Evolutionary conservation across 192 early-diverging fungal species (phyloP), one percentile per base, ranked within the genome.

Genomic region (Podila horticola): DNA sequence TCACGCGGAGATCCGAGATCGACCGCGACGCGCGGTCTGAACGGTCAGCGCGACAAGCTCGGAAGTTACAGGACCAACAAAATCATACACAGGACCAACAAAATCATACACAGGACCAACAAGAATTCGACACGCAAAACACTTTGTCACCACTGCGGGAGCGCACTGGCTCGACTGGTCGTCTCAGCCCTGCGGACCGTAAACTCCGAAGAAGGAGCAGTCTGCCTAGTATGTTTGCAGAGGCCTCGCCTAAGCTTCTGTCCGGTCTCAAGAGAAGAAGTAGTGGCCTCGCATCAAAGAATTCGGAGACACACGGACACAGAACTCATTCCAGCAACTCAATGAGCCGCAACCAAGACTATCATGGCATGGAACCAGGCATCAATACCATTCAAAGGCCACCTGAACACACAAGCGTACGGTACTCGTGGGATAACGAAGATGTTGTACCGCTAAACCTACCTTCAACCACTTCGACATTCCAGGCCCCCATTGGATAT

Each of bases 141-240:
- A 5, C 0, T 12, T 20, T 2, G 5, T 45, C 20, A 3, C 31
- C 10, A 6, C 34, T 10, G 4, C 11, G 30, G 41, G 38, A 41
- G 31, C 59, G 26, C 17, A 33, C 11, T 31, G 31, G 38, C 28
- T 38, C 26, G 2, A 29, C 22, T 3, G 45, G 20, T 9, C 34
- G 9, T 33, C 15, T 41, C 26, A 50, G 49, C 5, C 19, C 41
- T 19, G 64, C 61, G 26, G 69, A 65, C 20, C 51, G 75, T 28
- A 79, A 79, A 55, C 51, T 68, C 20, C 26, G 70, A 49, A 49
- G 76, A 34, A 58, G 76, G 65, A 79, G 76, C 31, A 79, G 76
- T 28, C 64, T 79, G 45, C 76, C 76, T 2, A 64, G 55, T 4
- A 71, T 69, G 3, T 68, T 79, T 64, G 61, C 38, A 45, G 66